A percentile compares a stretch with the other conserved stretches of the same genome.
These are phyloP conservation scores for Solanum gandarillasii DNA, from an alignment of 257 asterid genomes.

Conservation along the genomic window DNA sequence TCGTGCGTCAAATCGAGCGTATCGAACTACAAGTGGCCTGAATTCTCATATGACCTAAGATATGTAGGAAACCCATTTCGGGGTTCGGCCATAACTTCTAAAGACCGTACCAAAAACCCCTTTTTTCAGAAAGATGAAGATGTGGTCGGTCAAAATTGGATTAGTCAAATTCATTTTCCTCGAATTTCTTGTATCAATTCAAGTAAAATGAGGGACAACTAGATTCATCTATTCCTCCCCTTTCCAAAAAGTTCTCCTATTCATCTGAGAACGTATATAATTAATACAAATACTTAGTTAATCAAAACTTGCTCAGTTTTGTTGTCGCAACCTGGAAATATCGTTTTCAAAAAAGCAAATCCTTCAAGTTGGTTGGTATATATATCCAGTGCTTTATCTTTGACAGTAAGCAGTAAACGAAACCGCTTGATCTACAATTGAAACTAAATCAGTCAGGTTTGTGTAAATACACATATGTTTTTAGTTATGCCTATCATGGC, in stretches of 20 bases:
- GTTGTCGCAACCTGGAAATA: slow-evolving; percentile 64
- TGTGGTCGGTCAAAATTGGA: too few species aligned
- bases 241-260: slow-evolving; percentile 81
- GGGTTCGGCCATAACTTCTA: too few species aligned
- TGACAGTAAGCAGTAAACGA: slow-evolving; percentile 66
- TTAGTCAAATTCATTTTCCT: too few species aligned
- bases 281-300: slow-evolving; percentile 5
- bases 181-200: too few species aligned
- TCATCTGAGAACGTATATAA: slow-evolving; percentile 33
- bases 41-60: too few species aligned
- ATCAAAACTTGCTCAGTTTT: not conserved
- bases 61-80: too few species aligned
- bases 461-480: not conserved
- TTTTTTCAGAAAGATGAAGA: too few species aligned
- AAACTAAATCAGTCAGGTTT: not conserved
- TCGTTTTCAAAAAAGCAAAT: slow-evolving; percentile 82
- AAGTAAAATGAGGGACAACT: too few species aligned
- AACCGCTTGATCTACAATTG: slow-evolving; percentile 68
- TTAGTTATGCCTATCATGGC: not conserved
- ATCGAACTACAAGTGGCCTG: too few species aligned
- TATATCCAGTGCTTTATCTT: slow-evolving; percentile 60
- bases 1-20: too few species aligned
- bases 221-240: slow-evolving; percentile 21
- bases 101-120: too few species aligned
- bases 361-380: slow-evolving; percentile 57